Evolutionary conservation across 2,329 filamentous ascomycete species (phyloP), one percentile per base, ranked within the genome.

Genomic region (Trichoderma hamatum): DNA sequence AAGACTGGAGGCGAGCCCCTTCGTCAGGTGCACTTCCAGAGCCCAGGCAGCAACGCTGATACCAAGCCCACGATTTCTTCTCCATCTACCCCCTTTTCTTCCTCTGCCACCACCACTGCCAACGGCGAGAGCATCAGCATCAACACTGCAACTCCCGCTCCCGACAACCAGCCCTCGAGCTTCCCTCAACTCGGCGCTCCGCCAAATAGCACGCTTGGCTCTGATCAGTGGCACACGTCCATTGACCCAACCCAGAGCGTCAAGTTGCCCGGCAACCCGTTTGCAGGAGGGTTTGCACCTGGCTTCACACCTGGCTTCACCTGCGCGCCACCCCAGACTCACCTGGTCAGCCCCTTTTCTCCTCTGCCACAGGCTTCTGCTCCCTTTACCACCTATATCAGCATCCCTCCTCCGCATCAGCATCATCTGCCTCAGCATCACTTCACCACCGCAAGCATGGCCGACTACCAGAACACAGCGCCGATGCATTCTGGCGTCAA

Each of bases 401-500:
- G 73, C 43, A 52, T 73, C 28, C 70, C 72, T 62, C 46, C n/a
- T 24, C 46, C 21, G 46, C 39, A 46, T n/a, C 39, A 46, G 16
- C 68, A 71, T 51, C 65, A 72, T 67, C 67, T 60, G 51, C 67
- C 70, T 52, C 64, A 71, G 39, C 68, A 75, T 26, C 73, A 71
- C 26, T 69, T 56, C 69, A 72, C 72, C 69, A 71, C 72, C 71
- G 39, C 19, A 43, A 43, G 19, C 39, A 81, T 80, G 80, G 79
- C 78, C 65, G 79, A 80, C 69, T 84, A 85, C 72, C 78, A 79
- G 70, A 82, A 82, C 72, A 71, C 78, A n/a, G 75, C 73, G n/a
- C 83, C 80, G 71, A 79, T 81, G 52, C 76, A 79, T 34, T 74
- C 74, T 59, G 84, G 84, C 66, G 75, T 85, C 61, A 83, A 86